These are phyloP conservation scores for Vaccinium myrtillus DNA, from an alignment of 148 eudicot genomes.

Conservation along the genomic window DNA sequence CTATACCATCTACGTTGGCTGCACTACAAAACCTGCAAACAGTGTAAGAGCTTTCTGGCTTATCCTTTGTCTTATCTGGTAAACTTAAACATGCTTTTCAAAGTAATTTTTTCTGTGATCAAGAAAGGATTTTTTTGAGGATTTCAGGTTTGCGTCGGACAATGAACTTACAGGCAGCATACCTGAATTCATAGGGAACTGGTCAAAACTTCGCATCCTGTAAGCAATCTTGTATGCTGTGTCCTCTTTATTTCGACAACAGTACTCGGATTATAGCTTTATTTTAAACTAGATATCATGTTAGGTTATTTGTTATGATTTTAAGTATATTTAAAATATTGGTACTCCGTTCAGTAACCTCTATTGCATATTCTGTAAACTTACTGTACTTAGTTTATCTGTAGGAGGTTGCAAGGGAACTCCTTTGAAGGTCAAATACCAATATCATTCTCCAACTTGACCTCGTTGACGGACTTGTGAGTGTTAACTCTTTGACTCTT, in stretches of 20 bases:
- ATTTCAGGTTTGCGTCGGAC: slow-evolving; percentile 79
- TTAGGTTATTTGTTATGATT: background rate
- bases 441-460: slow-evolving; percentile 41
- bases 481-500: slow-evolving; percentile 20
- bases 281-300: background rate
- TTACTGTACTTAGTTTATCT: slow-evolving; percentile 2
- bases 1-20: slow-evolving; percentile 20
- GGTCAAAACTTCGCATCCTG: slow-evolving; percentile 24
- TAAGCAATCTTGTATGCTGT: slow-evolving; percentile 15
- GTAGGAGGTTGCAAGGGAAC: slow-evolving; percentile 67
- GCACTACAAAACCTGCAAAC: slow-evolving; percentile 42
- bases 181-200: slow-evolving; percentile 62
- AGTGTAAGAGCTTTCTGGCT: slow-evolving; percentile 46
- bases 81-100: background rate
- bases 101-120: background rate
- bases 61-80: background rate
- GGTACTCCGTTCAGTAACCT: background rate
- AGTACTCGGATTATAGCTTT: background rate
- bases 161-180: slow-evolving; percentile 57
- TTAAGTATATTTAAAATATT: background rate
- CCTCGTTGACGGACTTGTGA: slow-evolving; percentile 49
- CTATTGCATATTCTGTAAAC: background rate
- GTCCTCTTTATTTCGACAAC: background rate
- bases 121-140: slow-evolving; percentile 9
- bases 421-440: slow-evolving; percentile 66